phyloP scores from a whole-genome alignment of 495 filamentous ascomycete genomes.

The Aspergillus ostianus region DNA sequence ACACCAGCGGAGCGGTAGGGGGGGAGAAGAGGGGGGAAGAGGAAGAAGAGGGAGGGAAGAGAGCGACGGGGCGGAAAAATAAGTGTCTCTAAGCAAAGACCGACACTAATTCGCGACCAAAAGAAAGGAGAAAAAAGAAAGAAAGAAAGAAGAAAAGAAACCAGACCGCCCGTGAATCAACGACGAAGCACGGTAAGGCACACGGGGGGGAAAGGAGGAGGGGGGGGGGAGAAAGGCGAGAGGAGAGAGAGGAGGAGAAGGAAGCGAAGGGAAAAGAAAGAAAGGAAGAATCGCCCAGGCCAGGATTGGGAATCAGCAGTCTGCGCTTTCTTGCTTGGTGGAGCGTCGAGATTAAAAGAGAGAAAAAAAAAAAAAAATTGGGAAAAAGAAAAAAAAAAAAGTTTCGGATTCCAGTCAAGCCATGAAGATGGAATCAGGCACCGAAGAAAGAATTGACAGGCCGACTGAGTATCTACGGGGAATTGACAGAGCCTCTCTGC shows the following conservation, averaged over 20 bases:
- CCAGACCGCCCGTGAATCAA: constrained; percentile 28
- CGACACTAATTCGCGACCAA: constrained; percentile 14
- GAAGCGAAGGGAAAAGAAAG: constrained; percentile 24
- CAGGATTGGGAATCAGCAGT: constrained; percentile 10
- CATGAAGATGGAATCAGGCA: neutral
- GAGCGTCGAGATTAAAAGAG: constrained; percentile 39
- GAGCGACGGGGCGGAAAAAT: constrained; percentile 14
- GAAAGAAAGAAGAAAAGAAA: constrained; percentile 24
- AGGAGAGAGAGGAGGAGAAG: constrained; percentile 23
- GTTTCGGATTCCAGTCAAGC: neutral
- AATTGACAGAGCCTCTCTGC: neutral
- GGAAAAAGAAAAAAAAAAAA: constrained; percentile 11
- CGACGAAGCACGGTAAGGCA: constrained; percentile 22
- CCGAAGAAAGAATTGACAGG: no score
- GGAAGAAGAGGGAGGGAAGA: constrained; percentile 19
- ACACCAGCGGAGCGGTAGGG: constrained; percentile 5
- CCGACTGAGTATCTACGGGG: neutral
- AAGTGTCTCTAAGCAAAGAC: constrained; percentile 13
- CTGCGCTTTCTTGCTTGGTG: constrained; percentile 22
- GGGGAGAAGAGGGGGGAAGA: constrained; percentile 26
- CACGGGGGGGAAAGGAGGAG: constrained; percentile 23
- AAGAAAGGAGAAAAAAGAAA: constrained; percentile 20
- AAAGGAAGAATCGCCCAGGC: constrained; percentile 11
- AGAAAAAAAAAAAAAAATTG: constrained; percentile 42
- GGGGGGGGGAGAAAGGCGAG: constrained; percentile 24